These are phyloP conservation scores for Microbotryum violaceum DNA, from an alignment of 1,284 basidiomycete species.

Conservation along the genomic window DNA sequence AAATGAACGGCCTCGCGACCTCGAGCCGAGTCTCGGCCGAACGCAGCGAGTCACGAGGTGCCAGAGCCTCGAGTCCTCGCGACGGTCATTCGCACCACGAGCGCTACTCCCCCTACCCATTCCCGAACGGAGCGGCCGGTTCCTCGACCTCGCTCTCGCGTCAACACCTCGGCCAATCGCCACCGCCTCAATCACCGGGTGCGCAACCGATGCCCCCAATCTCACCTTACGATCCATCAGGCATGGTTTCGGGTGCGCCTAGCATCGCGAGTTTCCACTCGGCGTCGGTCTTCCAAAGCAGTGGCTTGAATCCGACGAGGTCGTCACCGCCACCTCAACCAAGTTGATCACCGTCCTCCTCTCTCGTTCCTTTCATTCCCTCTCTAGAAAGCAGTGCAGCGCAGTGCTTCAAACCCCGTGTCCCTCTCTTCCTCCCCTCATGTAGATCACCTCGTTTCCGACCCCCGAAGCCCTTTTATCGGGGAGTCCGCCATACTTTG, in stretches of 20 bases:
- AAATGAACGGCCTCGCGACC: conserved; percentile 28
- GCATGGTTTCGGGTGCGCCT: conserved; percentile 3
- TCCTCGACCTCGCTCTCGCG: not conserved
- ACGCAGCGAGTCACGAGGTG: conserved; percentile 2
- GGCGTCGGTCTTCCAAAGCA: conserved; percentile 8
- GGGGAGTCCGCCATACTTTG: too few species aligned
- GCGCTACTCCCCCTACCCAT: conserved; percentile 1
- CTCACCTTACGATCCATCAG: not conserved
- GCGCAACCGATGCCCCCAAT: not conserved
- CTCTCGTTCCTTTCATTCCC: too few species aligned
- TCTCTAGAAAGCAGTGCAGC: too few species aligned
- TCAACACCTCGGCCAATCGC: not conserved
- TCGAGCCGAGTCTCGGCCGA: not conserved
- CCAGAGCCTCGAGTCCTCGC: conserved; percentile 1
- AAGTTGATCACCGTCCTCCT: too few species aligned
- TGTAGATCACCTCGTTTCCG: too few species aligned
- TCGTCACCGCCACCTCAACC: too few species aligned
- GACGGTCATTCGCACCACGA: not conserved
- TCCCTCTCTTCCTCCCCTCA: too few species aligned
- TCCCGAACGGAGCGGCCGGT: not conserved
- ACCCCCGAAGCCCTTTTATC: too few species aligned
- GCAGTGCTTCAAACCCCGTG: too few species aligned
- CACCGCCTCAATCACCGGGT: not conserved
- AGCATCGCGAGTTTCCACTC: conserved; percentile 13
- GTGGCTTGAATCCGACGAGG: too few species aligned